Evolutionary conservation across 257 asterid species (phyloP), one percentile per base, ranked within the genome.

Genomic region (Scutellaria galericulata): DNA sequence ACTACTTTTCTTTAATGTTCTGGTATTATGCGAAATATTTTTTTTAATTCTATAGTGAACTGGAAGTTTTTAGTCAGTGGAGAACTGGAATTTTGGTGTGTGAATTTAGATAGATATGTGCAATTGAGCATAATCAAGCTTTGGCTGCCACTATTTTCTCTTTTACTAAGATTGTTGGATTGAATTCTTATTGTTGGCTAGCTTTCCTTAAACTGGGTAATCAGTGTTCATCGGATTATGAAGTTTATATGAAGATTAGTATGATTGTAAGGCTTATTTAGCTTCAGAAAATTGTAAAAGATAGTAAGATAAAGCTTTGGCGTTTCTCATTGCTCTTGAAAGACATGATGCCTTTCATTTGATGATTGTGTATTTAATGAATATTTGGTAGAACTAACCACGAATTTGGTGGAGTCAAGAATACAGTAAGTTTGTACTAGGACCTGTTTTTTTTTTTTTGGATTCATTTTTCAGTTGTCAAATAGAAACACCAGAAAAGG

Each of bases 81-180:
- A 18, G 59, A 58, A 15, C 57, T 67, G 46, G 71, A 51, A 62
- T 5, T 73, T 64, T 63, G 22, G 71, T 63, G 73, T 55, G 69
- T 6, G 37, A 55, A 60, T 59, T 14, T 27, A 48, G 14, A 46
- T 54, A 8, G 46, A 0, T 68, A 22, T 31, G 53, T 14, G 64
- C 70, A 48, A 35, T 51, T 68, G 67, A 50, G 66, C 70, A 24
- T 79, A 59, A 55, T 74, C 47, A 6, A 22, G 24, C 74, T 46
- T 15, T 48, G 46, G 27, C 8, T 73, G 50, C 39, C 2, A 37
- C 40, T 64, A 24, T 57, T 65, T 24, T 11, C 42, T 27, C 10
- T 50, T 66, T 31, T 39, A 61, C 64, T 31, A 41, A 24, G 55
- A 45, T 53, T n/a, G 63, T 41, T 66, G 24, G 64, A 70, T 63